Base-by-base conservation (phyloP, 2,329 filamentous ascomycete genomes). In the Lomentospora prolificans region DNA sequence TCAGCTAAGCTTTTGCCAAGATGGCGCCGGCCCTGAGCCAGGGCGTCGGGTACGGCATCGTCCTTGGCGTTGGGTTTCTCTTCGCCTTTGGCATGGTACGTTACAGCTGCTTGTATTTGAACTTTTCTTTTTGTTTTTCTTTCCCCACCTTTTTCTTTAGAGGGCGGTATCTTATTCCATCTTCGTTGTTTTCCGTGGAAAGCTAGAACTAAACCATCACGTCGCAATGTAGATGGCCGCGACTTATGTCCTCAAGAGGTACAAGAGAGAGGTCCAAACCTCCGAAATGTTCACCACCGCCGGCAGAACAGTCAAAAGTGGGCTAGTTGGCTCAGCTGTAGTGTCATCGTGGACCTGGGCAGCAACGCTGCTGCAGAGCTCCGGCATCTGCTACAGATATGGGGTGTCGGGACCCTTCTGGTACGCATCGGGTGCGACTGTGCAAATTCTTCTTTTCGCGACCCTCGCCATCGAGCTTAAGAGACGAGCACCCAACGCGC, bases 281-380 rank as follows among this genome's bases (percentile, higher is more conserved):
- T 91, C 87, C 0, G 90, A 96, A 72, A 94, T 90, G 82, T 96
- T 96, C 76, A 90, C 81, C 60, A 95, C 90, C 0, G 90, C 90
- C 52, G 90, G 90, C 17, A 79, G 91, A 59, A 90, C 88, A 1
- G 89, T 96, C 61, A 96, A 95, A 67, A 90, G 89, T 7, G 91
- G 90, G 46, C 77, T 96, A 12, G 89, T 95, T 0, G 88, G 89
- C 9, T 88, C 89, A 4, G 90, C 90, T 14, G 90, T 96, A n/a
- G 89, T 95, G 3, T 91, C 87, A 14, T 90, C 86, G 4, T 96
- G 91, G 90, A 95, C 90, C 0, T 95, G 90, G 90, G 90, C 89
- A 0, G 90, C 89, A 22, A 94, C 89, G 0, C 75, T 92, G 1
- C 76, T 94, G 2, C 89, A 94, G 65, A 87, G 82, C 1, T 85